These are phyloP conservation scores for Macrocybe sp. DNA, from an alignment of 1,284 basidiomycete genomes.

Conservation along the genomic window DNA sequence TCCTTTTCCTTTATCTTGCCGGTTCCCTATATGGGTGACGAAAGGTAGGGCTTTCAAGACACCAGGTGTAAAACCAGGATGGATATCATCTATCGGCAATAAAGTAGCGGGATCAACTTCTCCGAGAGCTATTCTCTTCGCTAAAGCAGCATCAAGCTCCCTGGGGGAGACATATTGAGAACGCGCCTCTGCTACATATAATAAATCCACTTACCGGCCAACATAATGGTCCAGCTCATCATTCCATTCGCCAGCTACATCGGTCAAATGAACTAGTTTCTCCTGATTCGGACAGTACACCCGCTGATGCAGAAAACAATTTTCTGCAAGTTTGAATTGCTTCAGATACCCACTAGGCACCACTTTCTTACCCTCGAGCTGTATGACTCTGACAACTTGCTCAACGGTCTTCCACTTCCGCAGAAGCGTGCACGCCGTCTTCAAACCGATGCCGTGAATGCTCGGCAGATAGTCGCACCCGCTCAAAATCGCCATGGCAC, in stretches of 20 bases:
- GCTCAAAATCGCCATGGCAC: slow-evolving; percentile 94
- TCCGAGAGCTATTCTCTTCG: slow-evolving; percentile 69
- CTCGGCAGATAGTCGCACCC: slow-evolving; percentile 98
- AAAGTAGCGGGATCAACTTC: slow-evolving; percentile 76
- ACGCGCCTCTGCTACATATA: background rate
- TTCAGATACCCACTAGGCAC: slow-evolving; percentile 77
- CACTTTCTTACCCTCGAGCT: slow-evolving; percentile 80
- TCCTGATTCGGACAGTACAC: slow-evolving; percentile 79
- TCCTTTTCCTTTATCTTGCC: slow-evolving; percentile 39
- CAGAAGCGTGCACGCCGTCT: slow-evolving; percentile 87
- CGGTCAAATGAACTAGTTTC: slow-evolving; percentile 66
- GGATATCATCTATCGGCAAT: slow-evolving; percentile 74
- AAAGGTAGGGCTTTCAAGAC: slow-evolving; percentile 26
- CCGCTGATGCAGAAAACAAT: slow-evolving; percentile 91
- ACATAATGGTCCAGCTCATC: slow-evolving; percentile 69
- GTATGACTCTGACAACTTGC: slow-evolving; percentile 77
- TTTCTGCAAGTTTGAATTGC: slow-evolving; percentile 78
- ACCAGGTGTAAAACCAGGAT: slow-evolving; percentile 61
- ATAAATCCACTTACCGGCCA: slow-evolving; percentile 53
- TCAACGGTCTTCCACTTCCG: slow-evolving; percentile 85
- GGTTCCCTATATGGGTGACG: slow-evolving; percentile 19
- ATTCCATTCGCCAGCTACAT: slow-evolving; percentile 48
- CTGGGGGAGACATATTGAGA: slow-evolving; percentile 28
- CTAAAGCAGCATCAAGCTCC: slow-evolving; percentile 52
- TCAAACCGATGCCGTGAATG: slow-evolving; percentile 90